Base-by-base conservation (phyloP, 257 asterid species). In the Solanum arcanum region DNA sequence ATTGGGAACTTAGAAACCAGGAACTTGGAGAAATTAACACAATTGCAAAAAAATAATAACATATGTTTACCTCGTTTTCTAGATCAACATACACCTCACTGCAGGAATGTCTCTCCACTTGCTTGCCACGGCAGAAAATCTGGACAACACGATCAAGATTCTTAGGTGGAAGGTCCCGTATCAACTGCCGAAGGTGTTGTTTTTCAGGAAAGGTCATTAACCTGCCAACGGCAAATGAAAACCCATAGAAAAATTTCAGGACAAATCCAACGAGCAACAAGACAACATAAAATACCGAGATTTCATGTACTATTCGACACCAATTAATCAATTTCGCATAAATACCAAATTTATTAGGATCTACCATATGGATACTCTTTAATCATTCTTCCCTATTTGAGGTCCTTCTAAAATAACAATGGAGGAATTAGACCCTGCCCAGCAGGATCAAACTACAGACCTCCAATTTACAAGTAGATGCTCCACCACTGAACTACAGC, bases 111-210 rank as follows among this genome's bases (percentile, higher is more conserved):
- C 66, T 44, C 39, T 86, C 83, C 37, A 77, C 39, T 74, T 90
- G 92, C 80, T 87, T 90, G 39, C 73, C 35, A 18, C 46, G 90
- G 29, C 86, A 89, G 18, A 95, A 80, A 33, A 95, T 90, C 87
- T 95, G 96, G 87, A 88, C 95, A 3, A 95, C 94, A 25, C 91
- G 94, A 59, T 90, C 94, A 46, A 95, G 92, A 89, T 94, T 92
- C 78, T 21, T 70, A 20, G 93, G 91, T 4, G 98, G 96, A 27
- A 96, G 90, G 11, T 91, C 89, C 89, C 85, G 90, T 86, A 96
- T 94, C 87, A 86, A 35, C 68, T 75, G 90, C 42, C 91, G 87
- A 77, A 96, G 99, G 41, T 87, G 88, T 56, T 89, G 94, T 91
- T 92, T 96, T 91, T 96, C 98, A 7, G 68, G 18, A 35, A 70